Evolutionary conservation across 768 basidiomycete genomes (phyloP).

Genomic region (Tylopilus subfusipes): DNA sequence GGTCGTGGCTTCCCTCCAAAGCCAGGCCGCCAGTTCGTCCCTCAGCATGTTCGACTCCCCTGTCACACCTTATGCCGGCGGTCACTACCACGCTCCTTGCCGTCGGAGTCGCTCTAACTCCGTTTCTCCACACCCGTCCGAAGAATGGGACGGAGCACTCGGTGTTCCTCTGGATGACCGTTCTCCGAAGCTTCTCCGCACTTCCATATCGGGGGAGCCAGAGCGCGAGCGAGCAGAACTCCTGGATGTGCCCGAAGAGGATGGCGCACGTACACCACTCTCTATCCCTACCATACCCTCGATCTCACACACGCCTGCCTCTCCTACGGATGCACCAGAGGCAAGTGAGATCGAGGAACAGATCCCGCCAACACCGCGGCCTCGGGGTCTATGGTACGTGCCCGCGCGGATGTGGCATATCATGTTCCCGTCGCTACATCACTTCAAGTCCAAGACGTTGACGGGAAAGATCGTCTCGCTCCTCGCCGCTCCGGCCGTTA

Average conservation of each 20-base stretch:
- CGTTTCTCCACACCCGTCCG: slow-evolving; percentile 28
- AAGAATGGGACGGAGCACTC: slow-evolving; percentile 51
- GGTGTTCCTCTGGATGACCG: slow-evolving; percentile 53
- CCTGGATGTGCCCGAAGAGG: slow-evolving; percentile 13
- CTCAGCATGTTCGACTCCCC: slow-evolving; percentile 64
- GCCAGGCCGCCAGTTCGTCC: slow-evolving; percentile 58
- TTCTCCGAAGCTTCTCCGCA: slow-evolving; percentile 35
- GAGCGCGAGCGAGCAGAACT: slow-evolving; percentile 4
- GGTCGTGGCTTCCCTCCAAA: slow-evolving; percentile 76
- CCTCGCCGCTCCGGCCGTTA: slow-evolving; percentile 83
- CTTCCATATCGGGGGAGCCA: slow-evolving; percentile 22
- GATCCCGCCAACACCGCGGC: slow-evolving; percentile 37
- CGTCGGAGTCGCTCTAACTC: slow-evolving; percentile 31
- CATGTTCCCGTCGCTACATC: slow-evolving; percentile 82
- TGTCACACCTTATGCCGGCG: slow-evolving; percentile 69
- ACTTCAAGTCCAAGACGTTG: slow-evolving; percentile 66
- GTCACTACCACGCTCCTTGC: slow-evolving; percentile 58
- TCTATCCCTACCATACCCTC: slow-evolving; percentile 45
- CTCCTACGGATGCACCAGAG: slow-evolving; percentile 37
- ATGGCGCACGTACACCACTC: slow-evolving; percentile 12
- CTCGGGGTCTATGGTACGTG: slow-evolving; percentile 35
- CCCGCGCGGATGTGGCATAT: slow-evolving; percentile 50
- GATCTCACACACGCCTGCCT: slow-evolving; percentile 54
- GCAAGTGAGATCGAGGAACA: slow-evolving; percentile 46
- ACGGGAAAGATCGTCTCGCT: slow-evolving; percentile 70